phyloP scores from a whole-genome alignment of 805 yeast genomes.

The Candida dendrica region DNA sequence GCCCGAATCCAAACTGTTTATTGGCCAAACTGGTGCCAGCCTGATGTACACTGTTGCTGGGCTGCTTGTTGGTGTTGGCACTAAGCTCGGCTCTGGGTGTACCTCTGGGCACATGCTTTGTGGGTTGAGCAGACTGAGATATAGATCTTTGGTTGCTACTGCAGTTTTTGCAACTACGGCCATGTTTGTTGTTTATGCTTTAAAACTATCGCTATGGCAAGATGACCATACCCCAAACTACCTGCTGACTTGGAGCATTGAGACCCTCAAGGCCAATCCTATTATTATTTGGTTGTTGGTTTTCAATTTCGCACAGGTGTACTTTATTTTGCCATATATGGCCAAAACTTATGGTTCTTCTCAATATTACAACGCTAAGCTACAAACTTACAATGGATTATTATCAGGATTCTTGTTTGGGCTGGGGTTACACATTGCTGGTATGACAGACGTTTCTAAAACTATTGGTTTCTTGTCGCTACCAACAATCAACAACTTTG shows the following conservation, averaged over 20 bases:
- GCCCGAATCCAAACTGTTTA: constrained; percentile 4
- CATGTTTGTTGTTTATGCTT: constrained; percentile 13
- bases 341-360: neutral
- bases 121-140: constrained; percentile 39
- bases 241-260: neutral
- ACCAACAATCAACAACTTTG: constrained; percentile 28
- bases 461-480: constrained; percentile 40
- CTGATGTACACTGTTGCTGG: constrained; percentile 25
- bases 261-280: neutral
- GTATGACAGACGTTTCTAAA: constrained; percentile 37
- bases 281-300: neutral
- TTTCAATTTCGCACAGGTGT: constrained; percentile 13
- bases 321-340: constrained; percentile 22
- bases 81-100: constrained; percentile 42
- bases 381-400: constrained; percentile 10
- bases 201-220: constrained; percentile 5
- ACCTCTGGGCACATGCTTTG: constrained; percentile 50
- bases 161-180: constrained; percentile 29
- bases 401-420: constrained; percentile 33
- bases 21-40: neutral
- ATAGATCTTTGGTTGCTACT: constrained; percentile 40
- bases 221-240: constrained; percentile 5
- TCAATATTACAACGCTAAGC: neutral
- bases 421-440: constrained; percentile 37
- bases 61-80: constrained; percentile 38